Evolutionary conservation across 2,329 filamentous ascomycete genomes (phyloP), one percentile per base, ranked within the genome.

Genomic region (Colletotrichum tamarilloi): DNA sequence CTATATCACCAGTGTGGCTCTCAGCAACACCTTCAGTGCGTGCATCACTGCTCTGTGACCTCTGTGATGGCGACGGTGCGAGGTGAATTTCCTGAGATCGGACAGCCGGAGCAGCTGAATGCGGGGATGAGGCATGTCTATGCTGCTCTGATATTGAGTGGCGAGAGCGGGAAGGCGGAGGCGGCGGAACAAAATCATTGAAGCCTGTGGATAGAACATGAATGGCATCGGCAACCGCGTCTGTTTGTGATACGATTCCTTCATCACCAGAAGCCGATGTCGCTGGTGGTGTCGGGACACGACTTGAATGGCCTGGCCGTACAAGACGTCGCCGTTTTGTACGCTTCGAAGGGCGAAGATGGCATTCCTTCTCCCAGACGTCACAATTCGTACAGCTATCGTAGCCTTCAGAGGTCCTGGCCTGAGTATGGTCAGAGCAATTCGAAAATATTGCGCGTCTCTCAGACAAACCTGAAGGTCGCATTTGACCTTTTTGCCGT

Each of bases 401-500:
- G 16, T 77, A 67, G 4, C 79, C 80, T 49, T 77, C 65, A 3
- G 67, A 75, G 9, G 67, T 76, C 8, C 78, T 76, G 49, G 65
- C 64, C 76, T 74, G 56, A 49, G 30, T 8, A 22, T 8, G 16
- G 22, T 55, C 11, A 55, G 24, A 55, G n/a, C 52, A 24, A 22
- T 42, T 46, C 28, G 62, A 60, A 57, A 68, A 22, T 57, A 49
- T 24, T 24, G 56, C 42, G 16, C 19, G 49, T 62, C n/a, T 55
- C 35, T 22, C 16, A 46, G 24, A 30, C 67, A 38, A 59, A 76
- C 78, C 76, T 82, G 79, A 35, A 81, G 71, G 70, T 82, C 79
- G 35, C 81, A 82, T 49, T 82, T 82, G 67, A 81, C 78, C 76
- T 82, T 82, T 73, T 82, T 82, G 0, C 78, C 77, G 67, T 82